A percentile compares a stretch with the other conserved stretches of the same genome.
Conservation (phyloP, 495 filamentous ascomycete species). For the Neurospora discreta region DNA sequence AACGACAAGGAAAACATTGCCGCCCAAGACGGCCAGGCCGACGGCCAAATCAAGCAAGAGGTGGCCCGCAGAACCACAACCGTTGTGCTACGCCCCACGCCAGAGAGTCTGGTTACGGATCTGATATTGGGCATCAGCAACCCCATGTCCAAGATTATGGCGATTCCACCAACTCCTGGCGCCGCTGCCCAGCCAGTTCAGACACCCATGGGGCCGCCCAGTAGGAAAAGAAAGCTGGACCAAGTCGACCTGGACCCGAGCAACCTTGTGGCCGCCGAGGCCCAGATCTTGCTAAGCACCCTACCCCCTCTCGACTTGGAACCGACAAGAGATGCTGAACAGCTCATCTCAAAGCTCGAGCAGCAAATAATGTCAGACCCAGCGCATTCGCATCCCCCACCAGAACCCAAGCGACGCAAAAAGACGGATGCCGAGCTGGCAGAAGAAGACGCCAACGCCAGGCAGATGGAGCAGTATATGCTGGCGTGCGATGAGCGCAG, state of each 20-base stretch:
- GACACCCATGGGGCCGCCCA: constrained; percentile 39
- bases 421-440: constrained; percentile 88
- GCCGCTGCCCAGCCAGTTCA: constrained; percentile 10
- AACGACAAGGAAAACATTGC: constrained; percentile 40
- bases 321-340: constrained; percentile 54
- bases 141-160: constrained; percentile 41
- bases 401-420: constrained; percentile 81
- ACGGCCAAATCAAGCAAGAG: constrained; percentile 33
- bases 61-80: constrained; percentile 49
- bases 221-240: constrained; percentile 57
- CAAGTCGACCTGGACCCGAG: constrained; percentile 63
- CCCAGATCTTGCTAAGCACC: constrained; percentile 58
- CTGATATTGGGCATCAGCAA: constrained; percentile 65
- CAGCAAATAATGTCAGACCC: constrained; percentile 50
- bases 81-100: constrained; percentile 76
- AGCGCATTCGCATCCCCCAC: constrained; percentile 60
- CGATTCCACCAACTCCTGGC: constrained; percentile 45
- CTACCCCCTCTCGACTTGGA: constrained; percentile 65
- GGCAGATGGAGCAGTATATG: constrained; percentile 82
- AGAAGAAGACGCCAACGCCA: constrained; percentile 82
- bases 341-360: constrained; percentile 57
- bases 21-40: constrained; percentile 31
- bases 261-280: constrained; percentile 63
- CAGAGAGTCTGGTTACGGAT: constrained; percentile 60
- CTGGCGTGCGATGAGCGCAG: constrained; percentile 84